phyloP scores from a whole-genome alignment of 2,329 filamentous ascomycete species.

The Coniochaeta prunicola region DNA sequence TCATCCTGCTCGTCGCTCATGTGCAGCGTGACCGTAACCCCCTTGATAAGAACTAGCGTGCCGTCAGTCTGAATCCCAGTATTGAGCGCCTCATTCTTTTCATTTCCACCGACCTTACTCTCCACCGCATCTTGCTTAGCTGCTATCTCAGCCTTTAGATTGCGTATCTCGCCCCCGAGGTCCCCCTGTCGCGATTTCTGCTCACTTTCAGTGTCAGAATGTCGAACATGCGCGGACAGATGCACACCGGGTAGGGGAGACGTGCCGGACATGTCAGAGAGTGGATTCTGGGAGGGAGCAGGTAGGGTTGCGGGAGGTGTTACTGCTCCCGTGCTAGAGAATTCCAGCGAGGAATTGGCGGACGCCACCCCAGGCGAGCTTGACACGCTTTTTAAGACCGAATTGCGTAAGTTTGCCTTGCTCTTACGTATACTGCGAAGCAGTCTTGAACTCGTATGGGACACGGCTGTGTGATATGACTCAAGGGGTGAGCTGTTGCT shows the following conservation, averaged over 20 bases:
- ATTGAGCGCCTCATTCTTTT: neutral
- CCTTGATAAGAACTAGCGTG: neutral
- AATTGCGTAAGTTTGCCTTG: conserved; percentile 16
- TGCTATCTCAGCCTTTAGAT: neutral
- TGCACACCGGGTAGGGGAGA: neutral
- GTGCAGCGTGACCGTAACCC: neutral
- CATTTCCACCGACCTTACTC: neutral
- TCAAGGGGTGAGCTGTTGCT: neutral
- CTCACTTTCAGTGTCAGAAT: neutral
- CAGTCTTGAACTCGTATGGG: neutral
- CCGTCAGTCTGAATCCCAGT: neutral
- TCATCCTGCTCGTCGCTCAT: neutral
- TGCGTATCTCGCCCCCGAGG: neutral
- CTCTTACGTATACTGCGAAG: neutral
- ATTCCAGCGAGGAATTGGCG: neutral
- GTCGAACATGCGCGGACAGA: neutral
- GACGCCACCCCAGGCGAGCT: neutral
- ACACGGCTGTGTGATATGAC: neutral
- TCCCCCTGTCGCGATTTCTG: neutral
- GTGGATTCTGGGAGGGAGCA: neutral
- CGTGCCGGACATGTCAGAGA: neutral
- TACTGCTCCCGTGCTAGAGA: neutral
- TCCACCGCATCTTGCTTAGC: neutral
- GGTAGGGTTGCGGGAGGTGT: neutral
- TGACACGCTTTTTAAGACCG: conserved; percentile 11